phyloP scores from a whole-genome alignment of 2,329 filamentous ascomycete species.

The Teratosphaeria gauchensis region DNA sequence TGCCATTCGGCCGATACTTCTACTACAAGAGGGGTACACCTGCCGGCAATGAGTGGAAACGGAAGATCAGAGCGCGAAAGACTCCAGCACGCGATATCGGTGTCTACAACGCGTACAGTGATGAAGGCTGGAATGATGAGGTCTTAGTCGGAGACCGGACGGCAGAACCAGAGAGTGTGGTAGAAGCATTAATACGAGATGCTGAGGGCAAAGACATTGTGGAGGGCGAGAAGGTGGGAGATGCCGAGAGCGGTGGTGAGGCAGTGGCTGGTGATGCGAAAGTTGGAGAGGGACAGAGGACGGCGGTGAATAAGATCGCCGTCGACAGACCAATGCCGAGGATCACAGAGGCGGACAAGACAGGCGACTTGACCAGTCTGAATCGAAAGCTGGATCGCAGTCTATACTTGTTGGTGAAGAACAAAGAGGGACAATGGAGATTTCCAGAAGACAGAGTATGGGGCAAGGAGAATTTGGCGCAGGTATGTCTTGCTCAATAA shows the following conservation, averaged over 20 bases:
- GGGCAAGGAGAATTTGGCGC: conserved; percentile 66
- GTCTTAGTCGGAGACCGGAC: conserved; percentile 63
- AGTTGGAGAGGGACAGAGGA: conserved; percentile 17
- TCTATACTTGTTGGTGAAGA: conserved; percentile 77
- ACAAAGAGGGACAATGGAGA: conserved; percentile 61
- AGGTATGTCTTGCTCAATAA: conserved; percentile 49
- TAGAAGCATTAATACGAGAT: conserved; percentile 63
- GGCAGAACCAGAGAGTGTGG: conserved; percentile 53
- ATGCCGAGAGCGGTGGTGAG: conserved; percentile 35
- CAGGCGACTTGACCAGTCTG: conserved; percentile 65
- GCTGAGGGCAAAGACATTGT: conserved; percentile 48
- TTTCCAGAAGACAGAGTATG: conserved; percentile 67
- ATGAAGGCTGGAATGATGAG: conserved; percentile 85
- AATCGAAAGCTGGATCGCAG: conserved; percentile 72
- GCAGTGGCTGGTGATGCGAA: conserved; percentile 28
- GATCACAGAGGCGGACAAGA: conserved; percentile 66
- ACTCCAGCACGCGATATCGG: conserved; percentile 79
- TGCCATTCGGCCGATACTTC: conserved; percentile 82
- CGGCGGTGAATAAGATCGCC: conserved; percentile 14
- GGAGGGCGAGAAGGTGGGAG: conserved; percentile 42
- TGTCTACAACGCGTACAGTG: conserved; percentile 64
- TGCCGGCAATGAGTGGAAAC: conserved; percentile 77
- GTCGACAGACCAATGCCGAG: conserved; percentile 63
- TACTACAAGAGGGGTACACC: conserved; percentile 92
- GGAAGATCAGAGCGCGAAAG: conserved; percentile 68